Evolutionary conservation across 176 grass and related monocot species (phyloP), one percentile per base, ranked within the genome.

Genomic region (Otatea glauca): DNA sequence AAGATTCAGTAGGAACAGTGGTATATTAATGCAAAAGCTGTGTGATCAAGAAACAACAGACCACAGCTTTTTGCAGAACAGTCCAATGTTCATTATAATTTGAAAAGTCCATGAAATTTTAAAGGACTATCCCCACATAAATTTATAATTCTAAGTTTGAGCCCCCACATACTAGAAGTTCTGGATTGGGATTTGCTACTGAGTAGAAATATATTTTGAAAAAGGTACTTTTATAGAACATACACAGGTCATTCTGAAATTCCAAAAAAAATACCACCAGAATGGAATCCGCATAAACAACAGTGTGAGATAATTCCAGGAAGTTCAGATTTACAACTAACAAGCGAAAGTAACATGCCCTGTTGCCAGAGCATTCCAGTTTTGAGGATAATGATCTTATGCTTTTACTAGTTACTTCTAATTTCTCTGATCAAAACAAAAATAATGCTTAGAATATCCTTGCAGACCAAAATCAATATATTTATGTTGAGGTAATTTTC

Each of bases 271-370:
- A 1, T 34, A 88, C 7, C 21, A 76, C 16, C 5, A 35, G 10
- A 43, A 53, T n/a, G 6, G 18, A 49, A 5, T 81, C 3, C 0
- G 9, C 76, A 4, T 42, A 55, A 80, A 80, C 23, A 39, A 60
- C 5, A 7, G 13, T 21, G 6, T 69, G 29, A 42, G 24, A 14
- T 49, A 27, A 77, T 77, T 55, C 20, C 14, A 25, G 2, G n/a
- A 81, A 69, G 23, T n/a, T 55, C 5, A 38, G 65, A 69, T 81
- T 81, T 44, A 70, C 21, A 27, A 14, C 55, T 27, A 77, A 62
- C 7, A 27, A 27, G 55, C 20, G 11, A 60, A 23, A 27, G n/a
- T 77, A 77, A 59, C 53, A 76, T 41, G 54, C 20, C 20, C 13
- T 15, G 53, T 16, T 42, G 6, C 74, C 32, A 76, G 11, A 42